Percentiles rank a stretch among this genome's conserved stretches.
Evolutionary conservation across 768 basidiomycete genomes (phyloP).

Genomic region (Rhodotorula graminis): DNA sequence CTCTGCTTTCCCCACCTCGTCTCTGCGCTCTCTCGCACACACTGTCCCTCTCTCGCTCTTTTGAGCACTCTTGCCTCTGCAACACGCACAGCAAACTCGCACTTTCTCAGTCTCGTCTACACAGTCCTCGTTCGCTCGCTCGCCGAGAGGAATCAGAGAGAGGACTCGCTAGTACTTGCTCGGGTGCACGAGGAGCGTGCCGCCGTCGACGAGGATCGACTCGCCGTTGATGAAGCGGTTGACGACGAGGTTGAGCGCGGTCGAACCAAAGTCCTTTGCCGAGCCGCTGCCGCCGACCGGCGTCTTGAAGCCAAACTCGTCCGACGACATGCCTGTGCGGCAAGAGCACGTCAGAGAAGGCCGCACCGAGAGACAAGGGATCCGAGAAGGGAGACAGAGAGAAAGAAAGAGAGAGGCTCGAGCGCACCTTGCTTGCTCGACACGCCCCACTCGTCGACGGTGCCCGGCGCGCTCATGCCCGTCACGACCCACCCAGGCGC

Average conservation of each 20-base stretch:
- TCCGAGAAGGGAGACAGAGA: background rate
- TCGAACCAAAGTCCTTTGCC: constrained; percentile 51
- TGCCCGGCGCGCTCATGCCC: constrained; percentile 44
- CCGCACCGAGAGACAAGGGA: no score
- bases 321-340: constrained; percentile 15
- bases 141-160: no score
- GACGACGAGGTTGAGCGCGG: constrained; percentile 52
- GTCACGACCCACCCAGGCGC: constrained; percentile 48
- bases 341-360: constrained; percentile 19
- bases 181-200: constrained; percentile 14
- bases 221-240: constrained; percentile 53
- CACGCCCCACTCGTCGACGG: constrained; percentile 42
- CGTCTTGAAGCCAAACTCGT: constrained; percentile 45
- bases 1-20: no score
- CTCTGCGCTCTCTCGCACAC: background rate
- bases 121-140: no score
- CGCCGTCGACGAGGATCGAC: constrained; percentile 28
- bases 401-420: background rate
- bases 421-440: constrained; percentile 8
- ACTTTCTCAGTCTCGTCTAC: background rate
- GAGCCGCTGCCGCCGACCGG: constrained; percentile 49
- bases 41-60: background rate
- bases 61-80: background rate
- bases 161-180: constrained; percentile 24
- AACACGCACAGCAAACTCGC: background rate